Base-by-base conservation (phyloP, 2,329 filamentous ascomycete genomes). In the Mollisiaceae sp. region DNA sequence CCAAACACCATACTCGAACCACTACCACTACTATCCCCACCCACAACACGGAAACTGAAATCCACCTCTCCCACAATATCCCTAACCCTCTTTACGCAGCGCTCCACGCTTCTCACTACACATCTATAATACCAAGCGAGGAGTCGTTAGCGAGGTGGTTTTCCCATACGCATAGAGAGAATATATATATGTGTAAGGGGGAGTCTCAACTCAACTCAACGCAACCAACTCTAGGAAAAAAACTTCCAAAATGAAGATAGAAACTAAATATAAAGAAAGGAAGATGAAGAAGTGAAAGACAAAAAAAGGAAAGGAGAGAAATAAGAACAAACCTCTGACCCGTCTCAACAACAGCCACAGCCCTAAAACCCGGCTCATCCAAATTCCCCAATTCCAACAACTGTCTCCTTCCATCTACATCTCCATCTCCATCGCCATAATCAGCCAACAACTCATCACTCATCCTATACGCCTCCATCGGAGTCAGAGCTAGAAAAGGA, bases 311-410 rank as follows among this genome's bases (percentile, higher is more conserved):
- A 32, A 32, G 27, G 27, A 6, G 27, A 32, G 27, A 32, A 32
- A 32, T 3, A 32, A 32, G 2, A 41, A 12, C 38, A 41, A 12
- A 41, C 38, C 67, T 62, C 57, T 69, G 67, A n/a, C 67, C 66
- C 39, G 93, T 86, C 74, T 92, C 89, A 68, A 92, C 80, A 9
- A 91, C 88, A 0, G 89, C 89, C 76, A 92, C 92, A 60, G 89
- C 88, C 2, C 89, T 86, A 76, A 91, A 92, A 0, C 89, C 89
- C 0, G 88, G 87, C 73, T 91, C 87, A 1, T 86, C 83, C 69
- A 91, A 84, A 74, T 92, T 88, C 64, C 82, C 75, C 3, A 91
- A 77, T 67, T 83, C 86, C 18, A 91, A 75, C 11, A 91, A 85
- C 63, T 85, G 82, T 3, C 79, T 77, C 67, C 88, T 83, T 2